Base-by-base conservation (phyloP, 805 yeast genomes). In the Ogataea thermomethanolica region DNA sequence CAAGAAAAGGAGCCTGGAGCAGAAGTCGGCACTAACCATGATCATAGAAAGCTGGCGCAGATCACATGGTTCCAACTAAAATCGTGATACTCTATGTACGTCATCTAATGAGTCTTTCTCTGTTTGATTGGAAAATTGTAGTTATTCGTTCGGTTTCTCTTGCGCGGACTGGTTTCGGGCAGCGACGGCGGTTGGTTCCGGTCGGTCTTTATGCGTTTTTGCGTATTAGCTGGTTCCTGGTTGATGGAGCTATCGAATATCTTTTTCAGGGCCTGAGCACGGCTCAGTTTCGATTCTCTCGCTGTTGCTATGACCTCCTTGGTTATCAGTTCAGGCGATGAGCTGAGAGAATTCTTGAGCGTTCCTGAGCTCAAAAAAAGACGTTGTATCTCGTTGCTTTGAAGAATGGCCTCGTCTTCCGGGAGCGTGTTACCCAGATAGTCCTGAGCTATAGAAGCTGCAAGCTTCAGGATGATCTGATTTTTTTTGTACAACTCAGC, bases 1-100 rank as follows among this genome's bases (percentile, higher is more conserved):
- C 48, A 24, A 45, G 9, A 61, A 64, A 29, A 54, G 74, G 29
- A 61, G 49, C 13, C 45, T 42, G 0, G 37, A 32, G 0, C 73
- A 70, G 23, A 54, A 58, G 13, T 14, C 36, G 1, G 64, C 68
- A 6, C 51, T 76, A 23, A 51, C 32, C 12, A 27, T 34, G 27
- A 45, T 59, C 2, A 34, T 41, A 3, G 37, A 30, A 7, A 20
- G 37, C 13, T 58, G 62, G 61, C 39, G 29, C 21, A 36, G 20
- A 17, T 17, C 20, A 29, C 4, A 29, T 21, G n/a, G 17, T 21
- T 7, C 31, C 12, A 25, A 25, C 11, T 25, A 5, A n/a, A 25
- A 10, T 14, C 8, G 17, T 9, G 31, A n/a, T 14, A 15, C 17
- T 11, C 11, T 9, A 12, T 25, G 24, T 15, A 14, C 20, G n/a